These are phyloP conservation scores for Lactifluus echinatus DNA, from an alignment of 768 basidiomycete genomes.

Conservation along the genomic window DNA sequence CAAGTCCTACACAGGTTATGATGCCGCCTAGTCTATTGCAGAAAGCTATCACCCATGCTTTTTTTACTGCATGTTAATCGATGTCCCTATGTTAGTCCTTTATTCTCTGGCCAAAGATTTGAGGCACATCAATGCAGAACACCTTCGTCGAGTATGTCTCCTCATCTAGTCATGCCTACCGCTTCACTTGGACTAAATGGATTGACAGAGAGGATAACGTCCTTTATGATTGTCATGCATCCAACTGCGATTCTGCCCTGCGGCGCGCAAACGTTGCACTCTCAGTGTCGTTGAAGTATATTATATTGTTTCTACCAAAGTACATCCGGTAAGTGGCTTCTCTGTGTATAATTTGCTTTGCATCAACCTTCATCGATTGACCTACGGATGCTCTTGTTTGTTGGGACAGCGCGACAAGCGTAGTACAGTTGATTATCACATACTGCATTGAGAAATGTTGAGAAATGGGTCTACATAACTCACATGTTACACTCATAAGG, in stretches of 20 bases:
- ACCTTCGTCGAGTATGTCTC: constrained; percentile 7
- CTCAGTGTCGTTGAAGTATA: too few relatives aligned
- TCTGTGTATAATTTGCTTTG: not conserved
- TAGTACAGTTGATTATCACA: too few relatives aligned
- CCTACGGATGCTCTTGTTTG: not conserved
- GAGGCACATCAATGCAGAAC: constrained; percentile 7
- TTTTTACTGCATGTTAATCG: not conserved
- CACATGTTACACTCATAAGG: too few relatives aligned
- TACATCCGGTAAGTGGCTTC: constrained; percentile 6
- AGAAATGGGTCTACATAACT: too few relatives aligned
- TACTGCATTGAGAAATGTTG: too few relatives aligned
- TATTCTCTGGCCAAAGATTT: not conserved
- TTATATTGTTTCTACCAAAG: not conserved
- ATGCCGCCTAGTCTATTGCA: not conserved
- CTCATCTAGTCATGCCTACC: not conserved
- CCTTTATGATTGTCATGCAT: constrained; percentile 4
- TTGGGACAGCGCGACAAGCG: not conserved
- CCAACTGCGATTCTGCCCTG: constrained; percentile 8
- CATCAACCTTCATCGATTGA: not conserved
- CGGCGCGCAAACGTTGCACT: not conserved
- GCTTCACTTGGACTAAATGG: not conserved
- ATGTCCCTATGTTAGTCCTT: not conserved
- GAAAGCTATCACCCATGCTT: not conserved
- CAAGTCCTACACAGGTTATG: too few relatives aligned
- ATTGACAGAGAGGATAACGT: not conserved